phyloP scores from a whole-genome alignment of 768 basidiomycete species.

The Pleurotus ostreatus region DNA sequence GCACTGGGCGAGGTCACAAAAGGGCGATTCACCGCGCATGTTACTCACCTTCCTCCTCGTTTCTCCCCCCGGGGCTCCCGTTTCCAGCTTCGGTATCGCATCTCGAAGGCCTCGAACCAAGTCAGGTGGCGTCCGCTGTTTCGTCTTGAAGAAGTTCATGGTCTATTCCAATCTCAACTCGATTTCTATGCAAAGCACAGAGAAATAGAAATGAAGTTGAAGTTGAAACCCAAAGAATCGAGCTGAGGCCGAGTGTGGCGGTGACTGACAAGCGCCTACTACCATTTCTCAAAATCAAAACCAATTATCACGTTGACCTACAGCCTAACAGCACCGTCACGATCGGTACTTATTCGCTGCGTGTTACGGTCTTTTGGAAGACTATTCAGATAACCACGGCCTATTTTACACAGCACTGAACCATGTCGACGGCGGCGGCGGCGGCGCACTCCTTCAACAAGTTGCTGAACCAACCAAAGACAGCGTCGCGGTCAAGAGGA shows the following conservation, averaged over 20 bases:
- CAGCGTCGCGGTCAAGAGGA: slow-evolving; percentile 58
- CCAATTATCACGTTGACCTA: too few relatives aligned
- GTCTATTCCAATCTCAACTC: slow-evolving; percentile 1
- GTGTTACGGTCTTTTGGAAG: too few relatives aligned
- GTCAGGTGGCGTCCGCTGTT: slow-evolving; percentile 83
- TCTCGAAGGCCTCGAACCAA: slow-evolving; percentile 80
- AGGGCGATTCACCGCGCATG: too few relatives aligned
- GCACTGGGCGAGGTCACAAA: too few relatives aligned
- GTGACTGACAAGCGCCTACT: neutral
- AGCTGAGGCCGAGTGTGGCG: neutral
- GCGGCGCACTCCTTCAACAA: slow-evolving; percentile 79
- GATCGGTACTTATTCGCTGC: too few relatives aligned
- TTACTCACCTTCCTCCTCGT: slow-evolving; percentile 69
- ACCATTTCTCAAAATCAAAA: too few relatives aligned
- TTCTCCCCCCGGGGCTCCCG: slow-evolving; percentile 70
- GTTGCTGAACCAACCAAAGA: slow-evolving; percentile 67
- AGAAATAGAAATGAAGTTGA: neutral
- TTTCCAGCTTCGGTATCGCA: slow-evolving; percentile 72
- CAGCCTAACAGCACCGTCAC: too few relatives aligned
- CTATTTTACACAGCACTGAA: neutral
- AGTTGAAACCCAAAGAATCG: slow-evolving; percentile 4
- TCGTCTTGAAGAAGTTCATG: slow-evolving; percentile 98
- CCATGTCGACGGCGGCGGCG: slow-evolving; percentile 20
- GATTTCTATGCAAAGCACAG: neutral
- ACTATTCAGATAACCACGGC: neutral